Conservation (phyloP, 2,329 filamentous ascomycete species). For the Aspergillus unguis region DNA sequence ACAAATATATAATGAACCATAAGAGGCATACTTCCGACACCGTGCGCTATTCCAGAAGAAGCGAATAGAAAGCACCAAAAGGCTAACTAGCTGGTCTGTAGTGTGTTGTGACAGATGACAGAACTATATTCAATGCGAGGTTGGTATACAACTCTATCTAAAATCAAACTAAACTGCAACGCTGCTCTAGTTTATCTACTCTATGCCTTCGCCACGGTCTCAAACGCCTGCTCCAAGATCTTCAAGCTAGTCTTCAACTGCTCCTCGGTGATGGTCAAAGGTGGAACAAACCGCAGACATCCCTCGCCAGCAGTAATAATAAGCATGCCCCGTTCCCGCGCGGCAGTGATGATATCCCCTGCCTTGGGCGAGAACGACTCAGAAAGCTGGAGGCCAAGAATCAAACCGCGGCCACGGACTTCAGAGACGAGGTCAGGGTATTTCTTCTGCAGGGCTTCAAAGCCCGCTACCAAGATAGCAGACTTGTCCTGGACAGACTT, state of each 20-base stretch:
- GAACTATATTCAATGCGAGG: too few relatives aligned
- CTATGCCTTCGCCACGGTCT: constrained; percentile 45
- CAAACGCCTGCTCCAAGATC: constrained; percentile 69
- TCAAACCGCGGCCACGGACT: constrained; percentile 76
- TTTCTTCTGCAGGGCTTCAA: constrained; percentile 54
- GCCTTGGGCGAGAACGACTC: constrained; percentile 58
- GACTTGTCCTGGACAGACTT: constrained; percentile 67
- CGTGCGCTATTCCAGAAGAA: too few relatives aligned
- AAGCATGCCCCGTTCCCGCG: constrained; percentile 79
- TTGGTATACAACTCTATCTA: not conserved
- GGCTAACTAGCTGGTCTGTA: too few relatives aligned
- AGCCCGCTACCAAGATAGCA: constrained; percentile 56
- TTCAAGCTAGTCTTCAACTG: constrained; percentile 76
- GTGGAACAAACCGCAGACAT: constrained; percentile 87
- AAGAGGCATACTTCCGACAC: too few relatives aligned
- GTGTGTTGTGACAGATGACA: too few relatives aligned
- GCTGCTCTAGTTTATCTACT: not conserved
- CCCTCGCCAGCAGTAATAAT: constrained; percentile 93
- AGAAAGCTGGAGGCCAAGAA: constrained; percentile 79
- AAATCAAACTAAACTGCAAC: not conserved
- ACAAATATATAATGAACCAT: too few relatives aligned
- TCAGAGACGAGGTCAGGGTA: constrained; percentile 73
- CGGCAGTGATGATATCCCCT: constrained; percentile 69
- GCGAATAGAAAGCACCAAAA: too few relatives aligned
- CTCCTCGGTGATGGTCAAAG: constrained; percentile 71